Evolutionary conservation across 768 basidiomycete genomes (phyloP), one percentile per base, ranked within the genome.

Genomic region (Coprinellus micaceus): DNA sequence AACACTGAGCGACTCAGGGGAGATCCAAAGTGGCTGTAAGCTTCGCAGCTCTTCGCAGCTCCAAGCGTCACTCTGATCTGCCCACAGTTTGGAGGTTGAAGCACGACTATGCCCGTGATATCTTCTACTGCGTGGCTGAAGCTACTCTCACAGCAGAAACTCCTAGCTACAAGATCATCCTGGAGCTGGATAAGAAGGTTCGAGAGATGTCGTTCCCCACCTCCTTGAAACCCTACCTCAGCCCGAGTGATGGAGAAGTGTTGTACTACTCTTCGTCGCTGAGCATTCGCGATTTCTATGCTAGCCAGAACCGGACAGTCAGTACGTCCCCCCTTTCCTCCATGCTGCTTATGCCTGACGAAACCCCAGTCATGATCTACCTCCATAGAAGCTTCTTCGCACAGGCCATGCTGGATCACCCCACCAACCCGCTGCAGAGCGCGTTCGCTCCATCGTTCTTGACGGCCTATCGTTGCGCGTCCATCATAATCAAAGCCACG

Each of bases 351-450:
- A 21, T 13, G 56, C 29, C 21, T 30, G 29, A 15, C 21, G 22
- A 55, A 46, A 28, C 33, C 56, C 4, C 33, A 79, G 80, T 76
- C 3, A 77, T 83, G 79, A 59, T 82, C 11, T 81, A 82, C 61
- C 68, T 83, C 1, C 82, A 83, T 59, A 67, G 81, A 46, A 80
- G 80, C 58, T 83, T 79, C 69, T 83, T 82, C 52, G 81, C 81
- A 2, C 80, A 83, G 60, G 80, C 81, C 4, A 75, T 83, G 71
- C 70, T 82, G 9, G 80, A 82, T 60, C 70, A 77, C 58, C 81
- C 82, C 1, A 64, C 71, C 12, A 82, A 82, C 61, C 82, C 82
- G 1, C 69, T 83, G 25, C 67, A 80, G 10, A 81, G 80, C 56
- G 77, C 80, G 0, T 84, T 80, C 57, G 80, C 81, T 0, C 78